Base-by-base conservation (phyloP, 257 asterid genomes). In the Hygrophila difformis region DNA sequence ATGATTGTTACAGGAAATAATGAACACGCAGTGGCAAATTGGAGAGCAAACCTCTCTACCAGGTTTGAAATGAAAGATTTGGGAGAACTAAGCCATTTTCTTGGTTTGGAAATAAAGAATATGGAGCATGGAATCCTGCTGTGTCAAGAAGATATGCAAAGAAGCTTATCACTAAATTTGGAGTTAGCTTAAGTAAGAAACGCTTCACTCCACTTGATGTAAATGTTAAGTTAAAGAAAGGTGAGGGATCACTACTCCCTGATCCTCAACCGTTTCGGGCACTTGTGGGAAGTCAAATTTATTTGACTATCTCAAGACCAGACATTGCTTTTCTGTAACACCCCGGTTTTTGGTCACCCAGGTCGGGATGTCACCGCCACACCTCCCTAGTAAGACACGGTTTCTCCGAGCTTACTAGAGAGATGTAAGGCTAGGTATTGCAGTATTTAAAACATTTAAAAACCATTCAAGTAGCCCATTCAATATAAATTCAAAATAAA, bases 21-120 rank as follows among this genome's bases (percentile, higher is more conserved):
- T 49, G 63, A 48, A 7, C 2, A 23, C 0, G 53, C 47, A 42
- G 57, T 55, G 9, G 46, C 41, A 0, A 48, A 43, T 8, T 21
- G 55, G 2, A 11, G 20, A 22, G 31, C 12, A 0, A 48, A 55
- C 12, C 41, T 62, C 3, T 53, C n/a, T 0, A 39, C 24, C 12
- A 12, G 21, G 2, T 52, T 62, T 47, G 65, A 67, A 0, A 67
- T 56, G 18, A 67, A 56, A 13, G n/a, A 39, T 2, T 35, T 52
- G 19, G 62, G 58, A 1, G 44, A 29, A 10, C 5, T 57, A 1
- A 4, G 6, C 13, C 23, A 51, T n/a, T 64, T 51, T 39, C 49
- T 64, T 7, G 62, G 61, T 3, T 45, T 64, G 4, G 42, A 58
- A 22, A 53, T 58, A 2, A 18, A 9, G 6, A 45, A 47, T 3